phyloP scores from a whole-genome alignment of 176 grass and related monocot genomes.

The Raddia distichophylla region DNA sequence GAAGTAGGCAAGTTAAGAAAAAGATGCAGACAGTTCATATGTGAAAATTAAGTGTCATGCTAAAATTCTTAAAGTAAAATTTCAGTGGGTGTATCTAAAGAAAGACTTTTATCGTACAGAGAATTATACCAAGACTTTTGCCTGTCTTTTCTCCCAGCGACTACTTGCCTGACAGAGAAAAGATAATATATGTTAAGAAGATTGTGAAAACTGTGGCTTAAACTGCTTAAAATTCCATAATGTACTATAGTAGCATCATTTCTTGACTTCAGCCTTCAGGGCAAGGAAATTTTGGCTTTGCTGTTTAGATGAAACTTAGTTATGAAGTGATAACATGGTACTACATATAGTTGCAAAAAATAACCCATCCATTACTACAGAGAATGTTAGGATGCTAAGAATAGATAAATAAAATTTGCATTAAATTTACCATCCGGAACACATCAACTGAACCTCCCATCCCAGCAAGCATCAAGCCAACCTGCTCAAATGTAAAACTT shows the following conservation, averaged over 20 bases:
- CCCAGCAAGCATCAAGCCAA: constrained; percentile 94
- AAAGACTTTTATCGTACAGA: constrained; percentile 30
- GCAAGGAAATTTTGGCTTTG: not conserved
- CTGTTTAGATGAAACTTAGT: not conserved
- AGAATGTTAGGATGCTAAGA: not conserved
- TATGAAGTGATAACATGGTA: not conserved
- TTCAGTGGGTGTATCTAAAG: not conserved
- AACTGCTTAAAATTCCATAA: not conserved
- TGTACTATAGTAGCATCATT: not conserved
- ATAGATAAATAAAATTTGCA: not conserved
- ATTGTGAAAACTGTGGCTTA: not conserved
- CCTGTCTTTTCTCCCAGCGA: constrained; percentile 92
- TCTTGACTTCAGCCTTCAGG: constrained; percentile 12
- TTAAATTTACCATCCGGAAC: constrained; percentile 80
- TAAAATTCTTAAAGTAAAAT: not conserved
- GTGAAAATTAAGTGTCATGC: not conserved
- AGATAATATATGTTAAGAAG: constrained; percentile 14
- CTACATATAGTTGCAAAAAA: constrained; percentile 1
- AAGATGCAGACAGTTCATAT: not conserved
- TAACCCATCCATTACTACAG: not conserved
- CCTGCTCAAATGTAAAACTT: constrained; percentile 54
- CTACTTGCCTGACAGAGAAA: constrained; percentile 63
- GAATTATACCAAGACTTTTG: constrained; percentile 87
- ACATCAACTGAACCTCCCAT: constrained; percentile 90
- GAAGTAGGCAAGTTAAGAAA: not conserved